Percentiles rank a stretch among this genome's conserved stretches.
Evolutionary conservation across 495 filamentous ascomycete genomes (phyloP).

Genomic region (Aspergillus biplanus): DNA sequence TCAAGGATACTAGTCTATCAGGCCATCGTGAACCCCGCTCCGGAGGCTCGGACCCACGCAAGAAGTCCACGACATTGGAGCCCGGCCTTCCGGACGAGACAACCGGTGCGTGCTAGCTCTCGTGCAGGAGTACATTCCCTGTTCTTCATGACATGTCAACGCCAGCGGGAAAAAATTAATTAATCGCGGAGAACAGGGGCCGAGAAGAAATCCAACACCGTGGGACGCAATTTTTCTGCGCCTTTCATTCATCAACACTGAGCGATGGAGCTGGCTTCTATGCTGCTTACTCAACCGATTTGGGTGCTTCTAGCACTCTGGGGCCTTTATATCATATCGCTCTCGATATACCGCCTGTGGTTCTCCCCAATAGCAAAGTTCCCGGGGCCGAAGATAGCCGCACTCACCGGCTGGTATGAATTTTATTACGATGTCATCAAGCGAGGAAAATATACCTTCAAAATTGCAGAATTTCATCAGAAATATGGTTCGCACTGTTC

Average conservation of each 20-base stretch:
- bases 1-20: background rate
- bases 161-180: background rate
- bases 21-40: background rate
- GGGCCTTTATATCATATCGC: conserved; percentile 11
- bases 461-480: conserved; percentile 37
- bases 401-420: conserved; percentile 38
- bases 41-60: background rate
- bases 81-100: background rate
- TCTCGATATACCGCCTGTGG: conserved; percentile 42
- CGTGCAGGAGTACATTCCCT: background rate
- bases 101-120: background rate
- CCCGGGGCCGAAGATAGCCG: conserved; percentile 53
- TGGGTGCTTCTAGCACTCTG: conserved; percentile 3
- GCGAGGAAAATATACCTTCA: conserved; percentile 29
- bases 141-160: background rate
- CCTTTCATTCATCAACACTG: background rate
- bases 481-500: conserved; percentile 35
- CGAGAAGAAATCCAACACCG: background rate
- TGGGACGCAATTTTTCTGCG: background rate
- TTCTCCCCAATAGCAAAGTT: conserved; percentile 47
- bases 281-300: background rate
- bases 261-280: background rate
- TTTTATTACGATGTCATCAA: conserved; percentile 33
- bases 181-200: background rate
- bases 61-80: background rate